phyloP scores from a whole-genome alignment of 2,329 filamentous ascomycete species.

The Penicillium sp. region DNA sequence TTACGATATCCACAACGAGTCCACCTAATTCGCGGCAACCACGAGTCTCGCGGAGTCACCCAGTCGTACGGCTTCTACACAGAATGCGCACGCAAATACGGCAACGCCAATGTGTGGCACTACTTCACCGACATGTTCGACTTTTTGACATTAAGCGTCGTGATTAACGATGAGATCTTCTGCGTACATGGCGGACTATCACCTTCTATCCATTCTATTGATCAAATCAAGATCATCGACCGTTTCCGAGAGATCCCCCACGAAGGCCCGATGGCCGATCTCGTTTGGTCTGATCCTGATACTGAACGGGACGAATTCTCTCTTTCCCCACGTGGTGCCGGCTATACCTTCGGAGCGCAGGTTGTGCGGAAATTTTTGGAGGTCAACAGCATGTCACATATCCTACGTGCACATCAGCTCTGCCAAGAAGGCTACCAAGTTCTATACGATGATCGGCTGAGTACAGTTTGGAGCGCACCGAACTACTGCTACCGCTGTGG shows the following conservation, averaged over 20 bases:
- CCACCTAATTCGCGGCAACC: conserved; percentile 93
- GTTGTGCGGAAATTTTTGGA: conserved; percentile 98
- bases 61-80: conserved; percentile 99
- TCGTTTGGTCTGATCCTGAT: conserved; percentile 98
- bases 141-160: conserved; percentile 91
- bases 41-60: conserved; percentile 94
- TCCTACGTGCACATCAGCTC: conserved; percentile 93
- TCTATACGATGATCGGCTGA: conserved; percentile 88
- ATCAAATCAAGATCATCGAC: conserved; percentile 99
- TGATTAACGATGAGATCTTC: conserved; percentile 98
- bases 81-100: conserved; percentile 95
- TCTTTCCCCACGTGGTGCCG: conserved; percentile 84
- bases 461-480: conserved; percentile 96
- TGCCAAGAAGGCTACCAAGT: conserved; percentile 98
- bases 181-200: conserved; percentile 93
- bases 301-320: conserved; percentile 97
- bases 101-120: conserved; percentile 98
- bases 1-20: conserved; percentile 94
- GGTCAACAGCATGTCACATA: conserved; percentile 97
- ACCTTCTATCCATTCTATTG: conserved; percentile 92
- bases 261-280: conserved; percentile 98
- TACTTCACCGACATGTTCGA: conserved; percentile 99
- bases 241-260: conserved; percentile 97
- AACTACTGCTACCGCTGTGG: conserved; percentile 96
- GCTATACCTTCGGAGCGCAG: conserved; percentile 95